Evolutionary conservation across 2,329 filamentous ascomycete genomes (phyloP), one percentile per base, ranked within the genome.

Genomic region (Chaetomiaceae sp.): DNA sequence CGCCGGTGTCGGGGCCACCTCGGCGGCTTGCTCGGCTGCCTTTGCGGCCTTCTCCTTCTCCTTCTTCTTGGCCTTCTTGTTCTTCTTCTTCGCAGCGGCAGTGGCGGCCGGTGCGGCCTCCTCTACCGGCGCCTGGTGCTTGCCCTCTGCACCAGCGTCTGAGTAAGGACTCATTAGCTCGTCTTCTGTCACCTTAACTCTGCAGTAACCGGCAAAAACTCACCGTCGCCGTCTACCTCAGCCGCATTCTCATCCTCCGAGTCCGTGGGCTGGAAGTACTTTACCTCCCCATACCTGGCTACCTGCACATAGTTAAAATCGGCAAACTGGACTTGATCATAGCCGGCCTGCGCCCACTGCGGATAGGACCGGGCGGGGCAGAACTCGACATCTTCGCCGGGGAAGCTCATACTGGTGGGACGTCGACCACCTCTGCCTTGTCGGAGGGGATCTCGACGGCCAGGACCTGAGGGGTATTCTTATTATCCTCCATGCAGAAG

Each of bases 371-470:
- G 62, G 43, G 61, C 60, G 36, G 67, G 64, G 63, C 66, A 67
- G 58, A 61, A 64, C 45, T 68, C 62, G 51, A 68, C 59, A 43
- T 57, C 60, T 50, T 44, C 46, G 17, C 34, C 42, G 59, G 61
- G 56, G 55, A 59, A 60, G 50, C 57, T 70, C 69, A 71, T 72
- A 71, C 68, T 70, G 66, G 56, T 54, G 54, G 54, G 50, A 51
- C 53, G 51, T 53, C 54, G 49, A 53, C n/a, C n/a, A n/a, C 52
- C 51, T 59, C 51, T 48, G 58, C 52, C 54, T 60, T 53, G 56
- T 58, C 54, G 53, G 55, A 58, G 52, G 60, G 55, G 50, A 57
- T 53, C 57, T 59, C 60, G 56, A 58, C 56, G 44, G 58, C 52
- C 35, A 56, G 51, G 58, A 56, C 59, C 55, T 60, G 55, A 55